Evolutionary conservation across 176 grass and related monocot species (phyloP).

Genomic region (Bothriochloa decipiens): DNA sequence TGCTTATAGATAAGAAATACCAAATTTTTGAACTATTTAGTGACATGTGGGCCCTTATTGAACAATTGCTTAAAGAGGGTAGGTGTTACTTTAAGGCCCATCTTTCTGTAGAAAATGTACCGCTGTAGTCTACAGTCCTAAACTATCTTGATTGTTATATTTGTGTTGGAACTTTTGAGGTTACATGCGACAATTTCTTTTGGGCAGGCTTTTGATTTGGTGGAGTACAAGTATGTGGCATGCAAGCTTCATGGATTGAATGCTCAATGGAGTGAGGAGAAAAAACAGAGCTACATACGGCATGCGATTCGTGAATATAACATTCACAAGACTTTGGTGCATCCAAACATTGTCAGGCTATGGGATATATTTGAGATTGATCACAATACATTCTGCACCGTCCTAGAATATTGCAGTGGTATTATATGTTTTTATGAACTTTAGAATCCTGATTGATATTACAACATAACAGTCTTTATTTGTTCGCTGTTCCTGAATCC

Average conservation of each 20-base stretch:
- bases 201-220: slow-evolving; percentile 92
- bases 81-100: background rate
- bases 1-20: slow-evolving; percentile 13
- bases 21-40: slow-evolving; percentile 1
- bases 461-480: background rate
- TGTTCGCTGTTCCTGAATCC: background rate
- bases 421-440: slow-evolving; percentile 41
- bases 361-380: slow-evolving; percentile 99
- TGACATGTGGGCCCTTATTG: slow-evolving; percentile 25
- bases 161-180: slow-evolving; percentile 8
- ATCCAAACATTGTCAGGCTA: slow-evolving; percentile 92
- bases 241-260: slow-evolving; percentile 99
- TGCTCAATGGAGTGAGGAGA: slow-evolving; percentile 97
- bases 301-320: slow-evolving; percentile 99
- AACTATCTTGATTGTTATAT: slow-evolving; percentile 27
- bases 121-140: slow-evolving; percentile 9
- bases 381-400: slow-evolving; percentile 97
- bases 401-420: slow-evolving; percentile 98
- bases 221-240: slow-evolving; percentile 95
- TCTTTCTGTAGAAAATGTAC: slow-evolving; percentile 25
- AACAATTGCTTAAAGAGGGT: slow-evolving; percentile 5
- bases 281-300: slow-evolving; percentile 96
- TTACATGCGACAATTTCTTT: slow-evolving; percentile 47
- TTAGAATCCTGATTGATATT: slow-evolving; percentile 28
- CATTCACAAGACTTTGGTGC: slow-evolving; percentile 99